Base-by-base conservation (phyloP, 176 grass and related monocot genomes). In the Oryza officinalis region DNA sequence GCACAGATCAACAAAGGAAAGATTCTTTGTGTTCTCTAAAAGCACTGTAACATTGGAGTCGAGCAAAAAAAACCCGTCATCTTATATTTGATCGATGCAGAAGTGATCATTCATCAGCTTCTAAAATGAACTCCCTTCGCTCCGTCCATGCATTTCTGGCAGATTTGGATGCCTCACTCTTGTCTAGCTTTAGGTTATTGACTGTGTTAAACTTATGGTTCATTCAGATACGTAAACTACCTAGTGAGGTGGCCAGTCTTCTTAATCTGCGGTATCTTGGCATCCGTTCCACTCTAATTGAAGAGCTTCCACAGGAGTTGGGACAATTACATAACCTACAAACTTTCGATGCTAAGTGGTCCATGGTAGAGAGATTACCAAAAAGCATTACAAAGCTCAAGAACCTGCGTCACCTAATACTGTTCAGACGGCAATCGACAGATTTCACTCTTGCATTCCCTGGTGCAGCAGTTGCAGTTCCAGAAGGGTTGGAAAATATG, bases 311-410 rank as follows among this genome's bases (percentile, higher is more conserved):
- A 20, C 6, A 22, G 27, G 71, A 85, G 1, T 57, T 92, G 74
- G 90, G 83, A 4, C 20, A 27, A 10, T 44, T 89, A 33, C 71
- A 13, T 37, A 72, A 92, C 38, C 69, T 92, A 28, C 86, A 92
- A 77, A 92, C 83, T 28, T 77, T 92, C 79, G 90, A 92, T 22
- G 6, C 87, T 9, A 73, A 86, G 41, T 80, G 71, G 57, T 83
- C 75, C 54, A 83, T 23, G 67, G 74, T 89, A 22, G 65, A 86
- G n/a, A 82, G 68, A 2, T 71, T 92, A 20, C 86, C 90, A 14
- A 5, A 20, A 2, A 85, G 83, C 37, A 80, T 89, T 52, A 38
- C n/a, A 31, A 80, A 86, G 43, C 87, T 92, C 41, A 57, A 83
- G 2, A 79, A 32, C 43, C 32, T 89, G 57, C 74, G 76, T 5